Evolutionary conservation across 75 land plant species (phyloP).

Genomic region (Larix kaempferi): DNA sequence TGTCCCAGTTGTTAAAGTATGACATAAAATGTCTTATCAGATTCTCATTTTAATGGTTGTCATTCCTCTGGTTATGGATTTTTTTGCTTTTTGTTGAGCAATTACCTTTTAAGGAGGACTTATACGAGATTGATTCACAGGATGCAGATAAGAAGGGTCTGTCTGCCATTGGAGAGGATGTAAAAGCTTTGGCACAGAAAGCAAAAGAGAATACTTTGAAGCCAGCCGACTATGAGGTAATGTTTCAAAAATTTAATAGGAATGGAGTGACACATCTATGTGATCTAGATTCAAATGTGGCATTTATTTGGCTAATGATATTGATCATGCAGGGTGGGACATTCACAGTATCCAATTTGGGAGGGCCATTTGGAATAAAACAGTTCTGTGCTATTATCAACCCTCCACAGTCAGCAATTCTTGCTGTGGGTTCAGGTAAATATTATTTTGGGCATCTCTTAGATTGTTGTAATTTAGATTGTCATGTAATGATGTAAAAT

Average conservation of each 20-base stretch:
- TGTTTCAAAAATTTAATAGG: background rate
- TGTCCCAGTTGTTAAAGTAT: slow-evolving; percentile 94
- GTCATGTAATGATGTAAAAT: background rate
- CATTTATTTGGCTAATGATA: background rate
- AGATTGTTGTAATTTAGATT: background rate
- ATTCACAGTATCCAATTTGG: slow-evolving; percentile 94
- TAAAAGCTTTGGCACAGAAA: slow-evolving; percentile 83
- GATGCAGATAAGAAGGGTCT: slow-evolving; percentile 99
- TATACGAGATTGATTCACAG: slow-evolving; percentile 32
- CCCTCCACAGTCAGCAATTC: slow-evolving; percentile 96
- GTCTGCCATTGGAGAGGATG: slow-evolving; percentile 75
- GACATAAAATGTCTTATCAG: background rate
- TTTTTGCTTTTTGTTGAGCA: background rate
- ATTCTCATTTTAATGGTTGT: background rate
- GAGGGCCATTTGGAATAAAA: slow-evolving; percentile 98
- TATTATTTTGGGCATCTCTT: background rate
- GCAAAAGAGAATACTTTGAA: slow-evolving; percentile 90
- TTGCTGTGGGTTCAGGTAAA: slow-evolving; percentile 97
- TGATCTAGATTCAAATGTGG: background rate
- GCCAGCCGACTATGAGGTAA: slow-evolving; percentile 94
- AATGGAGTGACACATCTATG: background rate
- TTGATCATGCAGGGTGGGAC: slow-evolving; percentile 86
- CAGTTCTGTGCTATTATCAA: slow-evolving; percentile 99
- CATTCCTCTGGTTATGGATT: background rate
- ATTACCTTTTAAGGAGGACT: background rate